Conservation (phyloP, 2,329 filamentous ascomycete genomes). For the Fusarium torulosum region DNA sequence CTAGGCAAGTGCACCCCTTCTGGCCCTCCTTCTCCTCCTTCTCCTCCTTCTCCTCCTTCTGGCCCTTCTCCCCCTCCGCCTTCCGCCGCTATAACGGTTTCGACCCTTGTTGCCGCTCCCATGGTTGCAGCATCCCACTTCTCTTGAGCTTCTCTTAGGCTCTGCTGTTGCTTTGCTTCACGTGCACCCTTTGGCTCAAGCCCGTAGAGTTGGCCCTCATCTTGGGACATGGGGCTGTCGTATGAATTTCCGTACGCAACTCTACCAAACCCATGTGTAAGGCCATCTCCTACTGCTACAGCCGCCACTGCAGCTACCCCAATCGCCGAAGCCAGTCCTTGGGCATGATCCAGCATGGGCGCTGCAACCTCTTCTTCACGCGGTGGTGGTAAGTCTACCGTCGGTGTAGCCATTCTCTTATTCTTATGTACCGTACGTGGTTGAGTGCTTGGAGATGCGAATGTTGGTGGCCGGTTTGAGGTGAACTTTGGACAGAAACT, state of each 20-base stretch:
- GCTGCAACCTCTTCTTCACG: constrained; percentile 44
- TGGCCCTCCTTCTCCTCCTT: constrained; percentile 12
- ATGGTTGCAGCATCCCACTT: constrained; percentile 42
- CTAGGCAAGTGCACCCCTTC: constrained; percentile 39
- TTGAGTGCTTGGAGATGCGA: constrained; percentile 11
- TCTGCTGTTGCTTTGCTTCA: constrained; percentile 37
- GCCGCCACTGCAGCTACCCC: constrained; percentile 44
- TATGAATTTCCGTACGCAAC: constrained; percentile 15
- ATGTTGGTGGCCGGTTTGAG: constrained; percentile 1
- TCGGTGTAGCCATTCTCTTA: constrained; percentile 43
- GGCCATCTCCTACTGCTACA: constrained; percentile 37
- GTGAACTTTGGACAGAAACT: not conserved
- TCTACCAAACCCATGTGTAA: constrained; percentile 27
- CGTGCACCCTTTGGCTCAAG: constrained; percentile 13
- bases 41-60: constrained; percentile 17
- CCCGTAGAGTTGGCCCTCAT: constrained; percentile 10
- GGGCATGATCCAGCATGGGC: constrained; percentile 45
- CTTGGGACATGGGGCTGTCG: constrained; percentile 13
- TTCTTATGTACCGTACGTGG: not conserved
- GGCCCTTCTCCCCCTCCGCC: constrained; percentile 25
- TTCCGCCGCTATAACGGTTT: constrained; percentile 32
- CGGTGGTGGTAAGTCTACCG: constrained; percentile 44
- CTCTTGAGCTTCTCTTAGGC: constrained; percentile 41
- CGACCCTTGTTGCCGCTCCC: constrained; percentile 34
- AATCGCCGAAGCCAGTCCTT: constrained; percentile 46